Conservation (phyloP, 805 yeast genomes). For the Hanseniaspora occidentalis region DNA sequence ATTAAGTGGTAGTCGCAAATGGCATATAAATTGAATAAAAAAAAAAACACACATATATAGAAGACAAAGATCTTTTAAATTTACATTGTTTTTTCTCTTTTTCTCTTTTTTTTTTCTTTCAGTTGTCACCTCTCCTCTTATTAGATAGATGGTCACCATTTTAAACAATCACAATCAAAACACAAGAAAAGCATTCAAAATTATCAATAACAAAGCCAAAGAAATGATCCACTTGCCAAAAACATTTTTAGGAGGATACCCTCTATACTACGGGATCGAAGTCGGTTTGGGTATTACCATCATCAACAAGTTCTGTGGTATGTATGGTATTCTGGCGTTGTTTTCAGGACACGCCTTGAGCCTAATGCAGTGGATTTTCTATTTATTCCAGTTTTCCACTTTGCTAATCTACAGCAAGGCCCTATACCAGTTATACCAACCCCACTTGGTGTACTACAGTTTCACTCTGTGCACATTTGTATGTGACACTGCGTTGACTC, state of each 20-base stretch:
- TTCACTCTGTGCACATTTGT: conserved; percentile 25
- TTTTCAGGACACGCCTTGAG: conserved; percentile 83
- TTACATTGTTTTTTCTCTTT: background rate
- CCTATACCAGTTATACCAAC: conserved; percentile 34
- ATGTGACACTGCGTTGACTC: conserved; percentile 50
- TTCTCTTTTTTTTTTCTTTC: too few species aligned
- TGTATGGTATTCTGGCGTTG: conserved; percentile 73
- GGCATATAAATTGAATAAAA: too few species aligned
- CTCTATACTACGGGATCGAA: conserved; percentile 83
- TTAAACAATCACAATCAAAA: background rate
- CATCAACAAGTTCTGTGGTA: conserved; percentile 80
- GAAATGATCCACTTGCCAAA: conserved; percentile 13
- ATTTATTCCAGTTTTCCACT: conserved; percentile 48
- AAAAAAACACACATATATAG: too few species aligned
- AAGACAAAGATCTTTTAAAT: too few species aligned
- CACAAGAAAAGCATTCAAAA: background rate
- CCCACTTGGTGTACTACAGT: conserved; percentile 38
- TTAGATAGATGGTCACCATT: background rate
- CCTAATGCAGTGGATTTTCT: conserved; percentile 71
- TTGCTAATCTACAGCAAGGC: conserved; percentile 59
- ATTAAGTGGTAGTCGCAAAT: too few species aligned
- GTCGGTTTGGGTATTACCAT: conserved; percentile 61
- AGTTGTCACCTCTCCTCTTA: too few species aligned
- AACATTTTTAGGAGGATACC: conserved; percentile 59
- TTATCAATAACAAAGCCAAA: conserved; percentile 1